phyloP scores from a whole-genome alignment of 805 yeast species.

The Nakazawaea ernobii region DNA sequence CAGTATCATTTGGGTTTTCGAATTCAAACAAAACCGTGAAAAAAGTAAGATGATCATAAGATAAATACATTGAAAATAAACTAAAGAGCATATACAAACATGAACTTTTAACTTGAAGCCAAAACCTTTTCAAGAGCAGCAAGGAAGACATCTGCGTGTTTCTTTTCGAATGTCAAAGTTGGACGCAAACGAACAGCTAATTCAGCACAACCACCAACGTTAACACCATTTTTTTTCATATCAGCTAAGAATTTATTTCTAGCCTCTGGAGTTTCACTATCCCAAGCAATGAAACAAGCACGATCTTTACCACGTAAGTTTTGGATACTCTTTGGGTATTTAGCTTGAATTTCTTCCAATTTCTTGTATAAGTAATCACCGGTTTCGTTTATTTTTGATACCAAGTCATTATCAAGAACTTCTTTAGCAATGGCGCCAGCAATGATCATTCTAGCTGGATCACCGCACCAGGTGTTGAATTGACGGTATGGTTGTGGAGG shows the following conservation, averaged over 20 bases:
- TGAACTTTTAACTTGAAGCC: not conserved
- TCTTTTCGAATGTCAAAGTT: slow-evolving; percentile 51
- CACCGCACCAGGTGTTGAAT: slow-evolving; percentile 78
- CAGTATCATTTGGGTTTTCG: too few species aligned
- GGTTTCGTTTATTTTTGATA: slow-evolving; percentile 40
- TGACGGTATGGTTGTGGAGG: slow-evolving; percentile 63
- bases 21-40: too few species aligned
- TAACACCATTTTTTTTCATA: slow-evolving; percentile 49
- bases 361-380: slow-evolving; percentile 49
- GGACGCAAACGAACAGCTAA: slow-evolving; percentile 59
- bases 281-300: slow-evolving; percentile 67
- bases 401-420: slow-evolving; percentile 41
- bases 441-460: slow-evolving; percentile 61
- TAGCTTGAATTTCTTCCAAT: slow-evolving; percentile 32
- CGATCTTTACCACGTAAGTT: slow-evolving; percentile 59
- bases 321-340: slow-evolving; percentile 34
- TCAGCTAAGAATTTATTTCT: slow-evolving; percentile 42
- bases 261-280: slow-evolving; percentile 33
- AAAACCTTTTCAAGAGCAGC: slow-evolving; percentile 32
- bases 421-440: slow-evolving; percentile 58
- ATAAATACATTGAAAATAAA: too few species aligned
- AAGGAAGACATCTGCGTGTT: slow-evolving; percentile 55
- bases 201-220: slow-evolving; percentile 67
- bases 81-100: too few species aligned
- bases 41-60: too few species aligned